Base-by-base conservation (phyloP, 257 asterid genomes). In the Phtheirospermum japonicum region DNA sequence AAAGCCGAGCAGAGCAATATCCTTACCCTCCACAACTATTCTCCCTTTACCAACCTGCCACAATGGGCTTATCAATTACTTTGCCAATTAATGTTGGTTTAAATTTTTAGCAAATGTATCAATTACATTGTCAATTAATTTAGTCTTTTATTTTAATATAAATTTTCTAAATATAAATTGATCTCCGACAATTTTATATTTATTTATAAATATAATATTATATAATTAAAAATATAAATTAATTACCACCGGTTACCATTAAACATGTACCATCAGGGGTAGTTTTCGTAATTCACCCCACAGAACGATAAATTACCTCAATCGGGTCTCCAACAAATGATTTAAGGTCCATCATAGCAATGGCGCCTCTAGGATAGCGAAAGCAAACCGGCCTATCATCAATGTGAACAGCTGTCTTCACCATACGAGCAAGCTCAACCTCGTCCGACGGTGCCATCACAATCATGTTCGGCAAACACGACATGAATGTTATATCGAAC, bases 381-480 rank as follows among this genome's bases (percentile, higher is more conserved):
- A 90, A 85, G 75, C 97, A 90, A 74, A 83, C 83, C 2, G 97
- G 95, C 68, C 92, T 53, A 67, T 87, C 95, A 43, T 85, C 53
- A 48, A 87, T 78, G 42, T 59, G 82, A 67, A 59, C 90, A 0
- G 97, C 89, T 17, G 97, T 82, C 36, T 82, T 73, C 55, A 90
- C 95, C 97, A 87, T 87, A 62, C 82, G 84, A 66, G 80, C 78
- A 18, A 90, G 95, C 84, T 89, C 95, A 59, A 70, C 45, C 67
- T 90, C 95, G 69, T 87, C 97, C 0, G 95, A 85, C 11, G 97
- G 95, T 42, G 95, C 95, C 97, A 90, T 90, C 71, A 87, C 97
- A 62, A 90, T 76, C 95, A 87, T 90, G 86, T 90, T 90, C 9
- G 97, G 97, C 76, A 90, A 79, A 76, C 93, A 90, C 11, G 95